These are phyloP conservation scores for Reutealis trisperma DNA, from an alignment of 345 rosid genomes.

Conservation along the genomic window DNA sequence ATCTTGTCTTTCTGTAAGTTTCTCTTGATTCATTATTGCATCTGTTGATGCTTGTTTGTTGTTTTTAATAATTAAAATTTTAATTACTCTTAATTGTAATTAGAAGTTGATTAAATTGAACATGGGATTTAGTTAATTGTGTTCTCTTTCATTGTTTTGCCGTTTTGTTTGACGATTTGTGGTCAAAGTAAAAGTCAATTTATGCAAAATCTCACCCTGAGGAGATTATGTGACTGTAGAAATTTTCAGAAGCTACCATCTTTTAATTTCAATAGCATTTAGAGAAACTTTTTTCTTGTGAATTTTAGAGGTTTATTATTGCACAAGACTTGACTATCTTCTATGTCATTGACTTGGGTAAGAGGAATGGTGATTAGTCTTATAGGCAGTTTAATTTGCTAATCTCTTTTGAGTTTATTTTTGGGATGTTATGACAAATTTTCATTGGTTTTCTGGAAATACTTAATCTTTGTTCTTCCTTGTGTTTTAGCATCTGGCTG, in stretches of 20 bases:
- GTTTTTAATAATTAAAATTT: neutral
- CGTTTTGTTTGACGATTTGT: neutral
- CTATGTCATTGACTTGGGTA: neutral
- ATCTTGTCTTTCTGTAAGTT: slow-evolving; percentile 51
- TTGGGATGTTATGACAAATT: no score
- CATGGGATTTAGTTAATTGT: neutral
- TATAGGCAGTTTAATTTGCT: no score
- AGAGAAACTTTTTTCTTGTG: neutral
- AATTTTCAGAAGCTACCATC: neutral
- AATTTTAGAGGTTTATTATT: neutral
- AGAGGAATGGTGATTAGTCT: no score
- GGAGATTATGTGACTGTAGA: neutral
- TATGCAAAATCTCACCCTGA: neutral
- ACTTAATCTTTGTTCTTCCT: neutral
- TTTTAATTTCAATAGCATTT: neutral
- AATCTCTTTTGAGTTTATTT: no score
- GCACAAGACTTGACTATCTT: neutral
- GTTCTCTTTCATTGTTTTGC: neutral
- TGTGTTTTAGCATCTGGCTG: neutral
- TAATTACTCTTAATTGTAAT: neutral
- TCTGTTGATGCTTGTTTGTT: neutral
- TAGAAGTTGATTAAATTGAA: neutral
- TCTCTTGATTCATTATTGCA: neutral
- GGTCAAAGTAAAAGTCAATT: neutral
- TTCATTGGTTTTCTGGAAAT: neutral